Conservation (phyloP, 176 grass and related monocot genomes). For the Cymbopogon citratus region DNA sequence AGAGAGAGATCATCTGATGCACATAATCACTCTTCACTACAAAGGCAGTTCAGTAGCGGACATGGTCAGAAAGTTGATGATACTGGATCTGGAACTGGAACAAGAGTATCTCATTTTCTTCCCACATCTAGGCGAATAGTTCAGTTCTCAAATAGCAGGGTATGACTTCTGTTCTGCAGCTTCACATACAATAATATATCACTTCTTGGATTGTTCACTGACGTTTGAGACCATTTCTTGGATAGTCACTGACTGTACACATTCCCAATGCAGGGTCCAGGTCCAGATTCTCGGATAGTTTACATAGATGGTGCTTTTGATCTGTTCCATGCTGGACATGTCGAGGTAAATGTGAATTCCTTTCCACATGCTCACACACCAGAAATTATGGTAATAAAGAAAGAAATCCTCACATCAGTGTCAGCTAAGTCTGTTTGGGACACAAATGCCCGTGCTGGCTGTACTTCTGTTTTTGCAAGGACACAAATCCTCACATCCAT, state of each 20-base stretch:
- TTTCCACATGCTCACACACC: background rate
- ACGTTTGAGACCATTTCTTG: background rate
- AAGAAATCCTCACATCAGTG: background rate
- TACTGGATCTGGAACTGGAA: slow-evolving; percentile 52
- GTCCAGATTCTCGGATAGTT: slow-evolving; percentile 79
- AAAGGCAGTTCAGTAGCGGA: slow-evolving; percentile 90
- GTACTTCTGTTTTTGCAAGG: background rate
- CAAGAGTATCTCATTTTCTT: slow-evolving; percentile 82
- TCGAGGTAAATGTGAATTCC: slow-evolving; percentile 58
- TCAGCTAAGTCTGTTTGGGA: background rate
- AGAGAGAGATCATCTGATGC: slow-evolving; percentile 71
- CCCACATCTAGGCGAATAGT: slow-evolving; percentile 92
- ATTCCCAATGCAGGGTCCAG: slow-evolving; percentile 62
- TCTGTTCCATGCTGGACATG: slow-evolving; percentile 96
- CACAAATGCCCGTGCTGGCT: background rate
- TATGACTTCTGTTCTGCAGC: slow-evolving; percentile 20
- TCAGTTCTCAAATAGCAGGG: slow-evolving; percentile 93
- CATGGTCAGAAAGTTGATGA: slow-evolving; percentile 60
- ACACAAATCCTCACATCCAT: background rate
- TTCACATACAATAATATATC: background rate
- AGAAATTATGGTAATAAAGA: background rate
- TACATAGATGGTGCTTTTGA: slow-evolving; percentile 97
- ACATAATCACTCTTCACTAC: slow-evolving; percentile 64
- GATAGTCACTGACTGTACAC: background rate
- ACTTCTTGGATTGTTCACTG: background rate